Percentiles rank a stretch among this genome's conserved stretches.
Evolutionary conservation across 495 filamentous ascomycete species (phyloP).

Genomic region (Viridothelium virens): DNA sequence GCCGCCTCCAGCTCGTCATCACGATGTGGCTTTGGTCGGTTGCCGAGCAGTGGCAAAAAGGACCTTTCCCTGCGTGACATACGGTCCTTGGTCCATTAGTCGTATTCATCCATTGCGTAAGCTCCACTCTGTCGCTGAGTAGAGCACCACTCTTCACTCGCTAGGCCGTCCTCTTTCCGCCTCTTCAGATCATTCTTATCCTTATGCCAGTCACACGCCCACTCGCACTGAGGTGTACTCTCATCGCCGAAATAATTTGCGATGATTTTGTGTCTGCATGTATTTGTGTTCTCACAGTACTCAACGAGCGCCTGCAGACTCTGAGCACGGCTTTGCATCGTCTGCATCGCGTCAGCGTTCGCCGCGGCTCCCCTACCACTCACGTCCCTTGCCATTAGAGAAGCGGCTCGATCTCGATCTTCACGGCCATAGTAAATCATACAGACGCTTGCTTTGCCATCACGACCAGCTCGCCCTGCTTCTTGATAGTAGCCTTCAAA

Average conservation of each 20-base stretch:
- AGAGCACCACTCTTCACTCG: slow-evolving; percentile 64
- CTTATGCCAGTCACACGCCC: slow-evolving; percentile 88
- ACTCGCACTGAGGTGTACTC: slow-evolving; percentile 57
- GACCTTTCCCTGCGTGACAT: not conserved
- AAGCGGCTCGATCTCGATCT: slow-evolving; percentile 64
- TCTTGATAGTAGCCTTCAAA: slow-evolving; percentile 97
- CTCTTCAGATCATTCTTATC: slow-evolving; percentile 54
- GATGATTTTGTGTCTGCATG: slow-evolving; percentile 71
- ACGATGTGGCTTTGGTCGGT: too few relatives aligned
- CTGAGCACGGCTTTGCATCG: slow-evolving; percentile 23
- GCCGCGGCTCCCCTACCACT: slow-evolving; percentile 26
- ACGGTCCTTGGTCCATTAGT: slow-evolving; percentile 14
- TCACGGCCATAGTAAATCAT: slow-evolving; percentile 83
- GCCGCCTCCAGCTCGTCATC: too few relatives aligned
- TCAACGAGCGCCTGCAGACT: slow-evolving; percentile 48
- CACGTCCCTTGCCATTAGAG: slow-evolving; percentile 32
- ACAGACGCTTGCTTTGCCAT: slow-evolving; percentile 76
- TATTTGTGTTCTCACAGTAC: slow-evolving; percentile 70
- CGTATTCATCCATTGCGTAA: slow-evolving; percentile 30
- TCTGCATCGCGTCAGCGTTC: slow-evolving; percentile 33
- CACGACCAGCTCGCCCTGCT: slow-evolving; percentile 82
- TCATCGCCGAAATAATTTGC: slow-evolving; percentile 72
- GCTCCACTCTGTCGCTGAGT: slow-evolving; percentile 58
- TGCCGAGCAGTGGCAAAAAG: too few relatives aligned
- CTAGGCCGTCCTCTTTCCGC: slow-evolving; percentile 54